Evolutionary conservation across 495 filamentous ascomycete genomes (phyloP).

Genomic region (Podospora appendiculata): DNA sequence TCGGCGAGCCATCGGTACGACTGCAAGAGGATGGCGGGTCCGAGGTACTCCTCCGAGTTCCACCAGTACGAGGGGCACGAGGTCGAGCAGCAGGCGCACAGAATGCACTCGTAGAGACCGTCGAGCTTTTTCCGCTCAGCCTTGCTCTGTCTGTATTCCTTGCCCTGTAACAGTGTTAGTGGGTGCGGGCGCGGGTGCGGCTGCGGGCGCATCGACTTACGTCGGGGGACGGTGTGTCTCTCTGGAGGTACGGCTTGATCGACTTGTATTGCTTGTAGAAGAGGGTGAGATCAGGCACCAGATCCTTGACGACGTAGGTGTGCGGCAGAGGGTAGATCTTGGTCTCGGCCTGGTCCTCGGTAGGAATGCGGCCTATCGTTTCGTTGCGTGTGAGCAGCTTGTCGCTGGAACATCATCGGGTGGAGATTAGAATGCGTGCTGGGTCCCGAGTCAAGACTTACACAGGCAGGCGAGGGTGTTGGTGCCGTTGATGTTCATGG

Average conservation of each 20-base stretch:
- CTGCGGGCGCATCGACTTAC: conserved; percentile 37
- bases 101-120: conserved; percentile 97
- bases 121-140: conserved; percentile 93
- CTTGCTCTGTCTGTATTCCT: conserved; percentile 81
- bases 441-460: conserved; percentile 48
- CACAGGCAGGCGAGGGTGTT: conserved; percentile 97
- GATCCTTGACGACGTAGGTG: conserved; percentile 98
- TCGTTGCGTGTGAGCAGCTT: neutral
- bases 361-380: conserved; percentile 78
- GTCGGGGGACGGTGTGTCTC: conserved; percentile 67
- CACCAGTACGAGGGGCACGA: conserved; percentile 99
- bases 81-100: conserved; percentile 98
- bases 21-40: conserved; percentile 90
- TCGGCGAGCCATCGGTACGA: conserved; percentile 96
- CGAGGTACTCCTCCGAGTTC: conserved; percentile 97
- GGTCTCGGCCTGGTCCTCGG: conserved; percentile 66
- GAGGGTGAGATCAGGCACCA: conserved; percentile 92
- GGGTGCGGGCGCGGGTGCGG: neutral
- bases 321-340: conserved; percentile 98
- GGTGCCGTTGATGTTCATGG: conserved; percentile 98
- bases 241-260: conserved; percentile 96
- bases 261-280: conserved; percentile 99
- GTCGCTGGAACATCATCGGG: neutral
- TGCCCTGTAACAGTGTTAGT: conserved; percentile 48
- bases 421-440: neutral